Evolutionary conservation across 305 asterid genomes (phyloP).

Genomic region (Fraxinus ornus): DNA sequence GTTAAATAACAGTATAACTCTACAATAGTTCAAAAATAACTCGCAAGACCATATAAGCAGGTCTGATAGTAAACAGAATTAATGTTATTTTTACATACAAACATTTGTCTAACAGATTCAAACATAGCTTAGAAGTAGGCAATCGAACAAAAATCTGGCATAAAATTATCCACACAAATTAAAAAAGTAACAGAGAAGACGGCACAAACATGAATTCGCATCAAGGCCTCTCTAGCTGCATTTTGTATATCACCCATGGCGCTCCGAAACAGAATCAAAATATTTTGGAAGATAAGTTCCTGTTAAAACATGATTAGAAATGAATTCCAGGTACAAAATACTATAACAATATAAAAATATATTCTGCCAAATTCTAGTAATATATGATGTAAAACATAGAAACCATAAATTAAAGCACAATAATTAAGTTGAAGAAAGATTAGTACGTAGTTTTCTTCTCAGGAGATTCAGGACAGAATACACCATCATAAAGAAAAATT

Average conservation of each 20-base stretch:
- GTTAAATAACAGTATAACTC: not conserved
- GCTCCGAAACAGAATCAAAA: conserved; percentile 66
- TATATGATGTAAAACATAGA: conserved; percentile 2
- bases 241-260: conserved; percentile 55
- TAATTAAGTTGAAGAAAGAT: not conserved
- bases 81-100: not conserved
- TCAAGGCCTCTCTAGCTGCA: conserved; percentile 68
- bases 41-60: not conserved
- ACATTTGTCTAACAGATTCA: not conserved
- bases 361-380: not conserved
- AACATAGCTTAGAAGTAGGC: not conserved
- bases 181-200: conserved; percentile 20
- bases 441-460: not conserved
- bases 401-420: conserved; percentile 7
- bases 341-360: not conserved
- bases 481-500: not conserved
- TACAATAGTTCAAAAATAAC: not conserved
- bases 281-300: conserved; percentile 62
- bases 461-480: not conserved
- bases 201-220: conserved; percentile 65
- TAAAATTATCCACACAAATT: conserved; percentile 5
- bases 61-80: not conserved
- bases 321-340: conserved; percentile 7
- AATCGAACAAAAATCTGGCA: conserved; percentile 7
- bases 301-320: conserved; percentile 30